Conservation (phyloP, 148 eudicot species). For the Vaccinium vitisidaea region DNA sequence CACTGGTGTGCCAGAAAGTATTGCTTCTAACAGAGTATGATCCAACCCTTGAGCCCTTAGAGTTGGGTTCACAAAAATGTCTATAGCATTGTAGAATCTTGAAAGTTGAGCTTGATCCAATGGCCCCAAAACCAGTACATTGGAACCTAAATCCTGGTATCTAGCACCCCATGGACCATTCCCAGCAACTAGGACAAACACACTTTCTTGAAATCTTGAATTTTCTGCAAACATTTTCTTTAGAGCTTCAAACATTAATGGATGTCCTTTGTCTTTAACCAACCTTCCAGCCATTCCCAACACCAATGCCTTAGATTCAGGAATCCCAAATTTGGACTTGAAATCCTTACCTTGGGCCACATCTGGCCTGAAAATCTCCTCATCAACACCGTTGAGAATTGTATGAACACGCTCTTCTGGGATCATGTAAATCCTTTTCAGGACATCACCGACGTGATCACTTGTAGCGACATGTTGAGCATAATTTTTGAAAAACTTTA, state of each 20-base stretch:
- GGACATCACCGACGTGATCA: constrained; percentile 46
- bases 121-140: constrained; percentile 44
- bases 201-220: constrained; percentile 25
- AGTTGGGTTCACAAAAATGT: constrained; percentile 50
- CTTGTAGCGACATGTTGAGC: constrained; percentile 60
- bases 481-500: constrained; percentile 41
- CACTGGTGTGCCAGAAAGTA: constrained; percentile 42
- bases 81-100: constrained; percentile 45
- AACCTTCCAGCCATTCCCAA: constrained; percentile 54
- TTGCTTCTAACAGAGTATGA: constrained; percentile 47
- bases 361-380: constrained; percentile 45
- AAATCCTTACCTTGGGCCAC: constrained; percentile 27
- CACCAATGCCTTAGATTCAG: constrained; percentile 29
- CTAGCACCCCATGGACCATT: constrained; percentile 56
- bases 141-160: constrained; percentile 42
- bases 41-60: constrained; percentile 58
- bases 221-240: constrained; percentile 39
- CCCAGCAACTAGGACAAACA: constrained; percentile 43
- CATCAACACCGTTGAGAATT: constrained; percentile 50
- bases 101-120: constrained; percentile 36
- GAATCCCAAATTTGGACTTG: constrained; percentile 29
- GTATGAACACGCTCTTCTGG: constrained; percentile 54
- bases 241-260: constrained; percentile 46
- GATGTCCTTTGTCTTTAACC: constrained; percentile 59
- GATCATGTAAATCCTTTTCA: constrained; percentile 52